Percentiles rank a stretch among this genome's conserved stretches.
These are phyloP conservation scores for Zygotorulaspora chibaensis DNA, from an alignment of 805 yeast genomes.

Conservation along the genomic window DNA sequence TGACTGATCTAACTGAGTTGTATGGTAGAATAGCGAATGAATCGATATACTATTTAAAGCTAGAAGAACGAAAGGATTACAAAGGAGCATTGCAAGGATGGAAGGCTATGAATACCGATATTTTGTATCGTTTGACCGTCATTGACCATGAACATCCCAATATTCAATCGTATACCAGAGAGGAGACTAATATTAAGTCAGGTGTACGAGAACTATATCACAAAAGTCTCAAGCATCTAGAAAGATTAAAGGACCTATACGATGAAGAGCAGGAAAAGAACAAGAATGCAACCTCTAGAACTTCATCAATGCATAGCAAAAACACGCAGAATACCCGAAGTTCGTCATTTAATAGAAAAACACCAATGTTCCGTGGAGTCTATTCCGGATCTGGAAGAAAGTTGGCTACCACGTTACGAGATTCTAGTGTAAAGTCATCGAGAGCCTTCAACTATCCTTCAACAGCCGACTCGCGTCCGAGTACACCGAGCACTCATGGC, in stretches of 20 bases:
- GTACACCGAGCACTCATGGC: not conserved
- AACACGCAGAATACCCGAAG: conserved; percentile 4
- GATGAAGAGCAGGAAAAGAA: conserved; percentile 10
- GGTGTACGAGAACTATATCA: conserved; percentile 38
- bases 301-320: not conserved
- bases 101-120: conserved; percentile 63
- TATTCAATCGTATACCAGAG: conserved; percentile 37
- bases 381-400: conserved; percentile 17
- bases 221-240: conserved; percentile 39
- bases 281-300: conserved; percentile 1
- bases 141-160: conserved; percentile 42
- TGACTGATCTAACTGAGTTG: conserved; percentile 54
- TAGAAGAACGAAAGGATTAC: conserved; percentile 52
- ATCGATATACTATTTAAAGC: conserved; percentile 51
- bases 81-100: conserved; percentile 65
- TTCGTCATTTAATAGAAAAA: conserved; percentile 25
- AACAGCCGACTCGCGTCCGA: conserved; percentile 3
- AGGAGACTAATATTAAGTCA: conserved; percentile 43
- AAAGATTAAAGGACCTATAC: conserved; percentile 31
- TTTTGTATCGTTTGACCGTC: conserved; percentile 51
- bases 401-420: conserved; percentile 37
- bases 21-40: conserved; percentile 60
- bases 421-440: conserved; percentile 6
- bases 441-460: conserved; percentile 7
- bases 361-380: conserved; percentile 8